Conservation (phyloP, 75 land plant species). For the Cupressus sempervirens region DNA sequence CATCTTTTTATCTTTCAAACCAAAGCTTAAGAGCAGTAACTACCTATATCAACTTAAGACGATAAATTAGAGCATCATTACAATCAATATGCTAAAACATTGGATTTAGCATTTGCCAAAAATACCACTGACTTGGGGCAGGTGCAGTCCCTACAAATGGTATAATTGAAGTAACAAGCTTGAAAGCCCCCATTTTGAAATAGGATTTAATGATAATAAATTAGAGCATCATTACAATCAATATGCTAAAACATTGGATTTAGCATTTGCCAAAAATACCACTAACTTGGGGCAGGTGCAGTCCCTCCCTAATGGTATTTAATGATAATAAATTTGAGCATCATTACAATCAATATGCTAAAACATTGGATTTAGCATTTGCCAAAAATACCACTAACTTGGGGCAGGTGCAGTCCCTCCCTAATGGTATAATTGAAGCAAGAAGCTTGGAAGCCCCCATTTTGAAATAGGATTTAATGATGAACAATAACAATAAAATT, state of each 20-base stretch:
- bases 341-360: background rate
- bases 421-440: background rate
- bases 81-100: background rate
- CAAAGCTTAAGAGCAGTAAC: background rate
- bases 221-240: background rate
- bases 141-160: background rate
- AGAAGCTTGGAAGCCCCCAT: too few relatives aligned
- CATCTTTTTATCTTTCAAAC: background rate
- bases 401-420: background rate
- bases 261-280: background rate
- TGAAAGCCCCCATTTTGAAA: too few relatives aligned
- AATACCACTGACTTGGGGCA: background rate
- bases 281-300: background rate
- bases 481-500: too few relatives aligned
- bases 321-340: background rate
- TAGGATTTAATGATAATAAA: too few relatives aligned
- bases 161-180: background rate
- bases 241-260: background rate
- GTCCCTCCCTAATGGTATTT: background rate
- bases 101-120: background rate
- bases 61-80: background rate
- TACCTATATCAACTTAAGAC: background rate
- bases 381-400: background rate
- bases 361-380: background rate
- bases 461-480: too few relatives aligned